Evolutionary conservation across 2,329 filamentous ascomycete species (phyloP).

Genomic region (Pseudocercospora pini-densiflorae): DNA sequence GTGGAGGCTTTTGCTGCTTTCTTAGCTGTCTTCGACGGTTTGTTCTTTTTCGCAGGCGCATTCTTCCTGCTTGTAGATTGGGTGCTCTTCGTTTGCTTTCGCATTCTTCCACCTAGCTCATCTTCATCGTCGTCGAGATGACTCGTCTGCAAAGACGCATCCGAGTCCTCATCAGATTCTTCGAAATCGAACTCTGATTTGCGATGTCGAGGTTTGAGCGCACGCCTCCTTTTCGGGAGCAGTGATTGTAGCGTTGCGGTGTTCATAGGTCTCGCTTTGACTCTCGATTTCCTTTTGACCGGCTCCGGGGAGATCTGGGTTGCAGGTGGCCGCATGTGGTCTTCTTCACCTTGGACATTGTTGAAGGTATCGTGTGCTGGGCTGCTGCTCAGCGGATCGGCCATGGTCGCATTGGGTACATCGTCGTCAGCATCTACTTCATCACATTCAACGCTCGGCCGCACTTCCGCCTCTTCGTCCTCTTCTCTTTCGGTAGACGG

Average conservation of each 20-base stretch:
- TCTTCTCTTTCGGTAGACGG: slow-evolving; percentile 26
- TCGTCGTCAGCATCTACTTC: slow-evolving; percentile 34
- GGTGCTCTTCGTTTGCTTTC: slow-evolving; percentile 29
- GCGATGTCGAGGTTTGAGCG: slow-evolving; percentile 27
- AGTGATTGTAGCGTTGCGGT: slow-evolving; percentile 52
- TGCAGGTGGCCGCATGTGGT: slow-evolving; percentile 28
- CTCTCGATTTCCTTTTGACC: slow-evolving; percentile 29
- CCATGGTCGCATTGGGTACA: slow-evolving; percentile 47
- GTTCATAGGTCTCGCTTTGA: slow-evolving; percentile 40
- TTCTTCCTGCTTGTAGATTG: slow-evolving; percentile 21
- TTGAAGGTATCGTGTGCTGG: slow-evolving; percentile 17
- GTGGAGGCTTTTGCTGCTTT: slow-evolving; percentile 19
- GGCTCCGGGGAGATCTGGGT: slow-evolving; percentile 33
- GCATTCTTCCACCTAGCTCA: slow-evolving; percentile 40
- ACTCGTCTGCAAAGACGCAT: slow-evolving; percentile 26
- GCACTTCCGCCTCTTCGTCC: slow-evolving; percentile 25
- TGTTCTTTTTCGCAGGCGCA: slow-evolving; percentile 26
- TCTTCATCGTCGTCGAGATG: slow-evolving; percentile 46
- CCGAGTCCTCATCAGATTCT: slow-evolving; percentile 41
- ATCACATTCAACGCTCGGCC: slow-evolving; percentile 12
- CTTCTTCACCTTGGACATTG: not conserved
- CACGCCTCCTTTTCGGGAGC: slow-evolving; percentile 47
- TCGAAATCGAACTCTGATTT: slow-evolving; percentile 48
- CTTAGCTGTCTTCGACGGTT: slow-evolving; percentile 16
- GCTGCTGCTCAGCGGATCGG: slow-evolving; percentile 51